A percentile compares a stretch with the other conserved stretches of the same genome.
These are phyloP conservation scores for Gypsophila paniculata DNA, from an alignment of 179 eudicot species.

Conservation along the genomic window DNA sequence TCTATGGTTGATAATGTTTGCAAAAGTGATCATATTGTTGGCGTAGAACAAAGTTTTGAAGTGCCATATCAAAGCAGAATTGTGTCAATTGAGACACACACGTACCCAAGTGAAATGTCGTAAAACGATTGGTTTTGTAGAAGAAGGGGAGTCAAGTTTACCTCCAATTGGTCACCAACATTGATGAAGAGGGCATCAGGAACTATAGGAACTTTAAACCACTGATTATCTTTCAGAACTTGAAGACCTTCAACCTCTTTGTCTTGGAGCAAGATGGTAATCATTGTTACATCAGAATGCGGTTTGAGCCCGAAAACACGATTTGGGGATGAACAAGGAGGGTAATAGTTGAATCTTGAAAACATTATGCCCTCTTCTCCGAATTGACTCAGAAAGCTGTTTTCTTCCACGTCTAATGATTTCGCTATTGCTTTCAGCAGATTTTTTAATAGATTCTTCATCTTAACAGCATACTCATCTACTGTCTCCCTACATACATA, in stretches of 20 bases:
- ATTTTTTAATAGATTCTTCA: slow-evolving; percentile 27
- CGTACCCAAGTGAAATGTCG: no score
- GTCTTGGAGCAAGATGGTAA: slow-evolving; percentile 50
- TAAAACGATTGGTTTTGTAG: neutral
- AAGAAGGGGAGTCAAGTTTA: slow-evolving; percentile 14
- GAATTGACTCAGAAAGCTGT: slow-evolving; percentile 32
- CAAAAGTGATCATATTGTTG: no score
- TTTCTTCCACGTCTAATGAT: slow-evolving; percentile 38
- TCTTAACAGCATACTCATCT: slow-evolving; percentile 27
- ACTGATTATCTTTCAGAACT: slow-evolving; percentile 36
- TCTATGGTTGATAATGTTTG: no score
- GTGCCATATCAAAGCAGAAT: no score
- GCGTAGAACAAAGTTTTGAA: no score
- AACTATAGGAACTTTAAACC: slow-evolving; percentile 45
- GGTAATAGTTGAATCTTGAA: slow-evolving; percentile 50
- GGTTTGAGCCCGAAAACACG: slow-evolving; percentile 49
- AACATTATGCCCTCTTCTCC: slow-evolving; percentile 29
- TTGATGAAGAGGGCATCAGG: slow-evolving; percentile 42
- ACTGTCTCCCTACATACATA: slow-evolving; percentile 26
- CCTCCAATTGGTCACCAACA: slow-evolving; percentile 62
- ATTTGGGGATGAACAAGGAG: slow-evolving; percentile 42
- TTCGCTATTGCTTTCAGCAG: slow-evolving; percentile 36
- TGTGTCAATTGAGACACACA: no score
- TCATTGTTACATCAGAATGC: slow-evolving; percentile 45
- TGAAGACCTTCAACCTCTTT: slow-evolving; percentile 49